Evolutionary conservation across 1,139 yeast genomes (phyloP), one percentile per base, ranked within the genome.

Genomic region (Kodamaea ohmeri): DNA sequence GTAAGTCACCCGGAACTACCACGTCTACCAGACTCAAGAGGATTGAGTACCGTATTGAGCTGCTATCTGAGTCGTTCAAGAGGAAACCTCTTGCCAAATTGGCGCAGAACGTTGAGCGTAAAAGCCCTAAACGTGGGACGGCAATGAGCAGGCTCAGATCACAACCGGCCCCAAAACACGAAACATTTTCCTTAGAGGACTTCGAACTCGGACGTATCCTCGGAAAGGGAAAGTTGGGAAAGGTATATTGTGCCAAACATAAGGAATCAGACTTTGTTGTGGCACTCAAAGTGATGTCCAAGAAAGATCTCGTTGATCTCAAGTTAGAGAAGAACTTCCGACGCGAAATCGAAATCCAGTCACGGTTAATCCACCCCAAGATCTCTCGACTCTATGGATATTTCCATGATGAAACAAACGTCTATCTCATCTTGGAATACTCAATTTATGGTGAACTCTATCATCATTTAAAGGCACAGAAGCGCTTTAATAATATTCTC

Each of bases 171-270:
- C 21, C 19, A 20, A 12, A 14, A 24, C 12, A 25, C 11, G 30
- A 18, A 5, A 22, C 32, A n/a, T 35, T 31, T 28, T 46, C 64
- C 2, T 56, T 81, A 19, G 63, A 71, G 21, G 95, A 87, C 55
- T 92, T 88, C 63, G 96, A 89, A 50, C 73, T 92, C 32, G 98
- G 98, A 9, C 76, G 83, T 39, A 81, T 85, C 41, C 71, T 92
- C 26, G 98, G 98, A 0, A 88, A 87, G 55, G 98, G 98, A 3
- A 89, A 89, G 58, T 79, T 90, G 51, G 98, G 98, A 3, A 80
- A 79, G 49, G 98, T 92, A 0, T 90, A 89, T 60, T 86, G 96
- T 53, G 97, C 85, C 11, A 73, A 76, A 43, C 97, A 90, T 55
- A 80, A 76, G 49, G 52, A 63, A 21, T 75, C 88, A 0, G 95